Conservation (phyloP, 148 eudicot species). For the Vaccinium darrowii region DNA sequence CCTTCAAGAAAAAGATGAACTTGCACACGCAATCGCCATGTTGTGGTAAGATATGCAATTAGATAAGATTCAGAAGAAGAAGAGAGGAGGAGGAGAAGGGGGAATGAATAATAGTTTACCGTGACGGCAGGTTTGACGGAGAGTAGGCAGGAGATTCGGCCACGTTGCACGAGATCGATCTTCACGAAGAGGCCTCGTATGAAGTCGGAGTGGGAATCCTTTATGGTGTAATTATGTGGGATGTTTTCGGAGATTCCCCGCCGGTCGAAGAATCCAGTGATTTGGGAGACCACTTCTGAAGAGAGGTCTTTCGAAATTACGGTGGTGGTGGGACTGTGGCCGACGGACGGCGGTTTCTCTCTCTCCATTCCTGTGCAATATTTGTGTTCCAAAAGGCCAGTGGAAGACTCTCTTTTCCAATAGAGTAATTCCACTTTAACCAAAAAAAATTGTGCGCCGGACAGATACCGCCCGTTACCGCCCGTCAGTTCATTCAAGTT, state of each 20-base stretch:
- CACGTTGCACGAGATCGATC: slow-evolving; percentile 17
- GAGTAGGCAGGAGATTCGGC: slow-evolving; percentile 31
- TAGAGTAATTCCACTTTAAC: too few species aligned
- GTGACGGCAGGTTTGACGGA: slow-evolving; percentile 14
- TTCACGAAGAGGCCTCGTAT: slow-evolving; percentile 21
- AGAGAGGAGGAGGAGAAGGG: background rate
- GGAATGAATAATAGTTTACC: background rate
- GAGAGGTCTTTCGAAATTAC: background rate
- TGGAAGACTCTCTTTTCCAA: too few species aligned
- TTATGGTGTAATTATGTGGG: slow-evolving; percentile 15
- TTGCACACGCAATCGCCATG: too few species aligned
- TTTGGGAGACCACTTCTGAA: background rate
- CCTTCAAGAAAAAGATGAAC: too few species aligned
- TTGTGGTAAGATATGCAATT: too few species aligned
- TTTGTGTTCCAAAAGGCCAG: too few species aligned
- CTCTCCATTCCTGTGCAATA: too few species aligned
- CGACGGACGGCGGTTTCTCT: too few species aligned
- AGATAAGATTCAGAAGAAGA: background rate
- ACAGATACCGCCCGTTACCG: too few species aligned
- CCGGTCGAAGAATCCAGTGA: background rate
- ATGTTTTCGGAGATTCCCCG: background rate
- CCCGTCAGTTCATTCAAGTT: too few species aligned
- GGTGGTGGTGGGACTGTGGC: background rate
- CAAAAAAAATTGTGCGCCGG: too few species aligned
- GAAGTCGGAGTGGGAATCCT: slow-evolving; percentile 22